Evolutionary conservation across 768 basidiomycete species (phyloP).

Genomic region (Naganishia onofrii): DNA sequence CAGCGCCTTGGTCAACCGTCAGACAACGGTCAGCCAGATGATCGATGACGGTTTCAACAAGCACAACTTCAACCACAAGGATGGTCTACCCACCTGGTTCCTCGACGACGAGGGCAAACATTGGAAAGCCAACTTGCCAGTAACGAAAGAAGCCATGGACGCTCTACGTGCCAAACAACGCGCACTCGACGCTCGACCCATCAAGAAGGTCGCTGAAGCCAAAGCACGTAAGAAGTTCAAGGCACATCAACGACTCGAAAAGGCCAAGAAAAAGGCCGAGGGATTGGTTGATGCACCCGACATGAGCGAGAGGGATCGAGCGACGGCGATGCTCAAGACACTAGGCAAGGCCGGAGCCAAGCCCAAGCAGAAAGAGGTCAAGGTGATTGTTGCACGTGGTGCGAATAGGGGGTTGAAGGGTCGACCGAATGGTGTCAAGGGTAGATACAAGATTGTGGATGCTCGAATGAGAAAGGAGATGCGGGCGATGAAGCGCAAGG

Average conservation of each 20-base stretch:
- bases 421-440: constrained; percentile 91
- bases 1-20: constrained; percentile 81
- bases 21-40: constrained; percentile 80
- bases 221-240: constrained; percentile 95
- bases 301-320: constrained; percentile 92
- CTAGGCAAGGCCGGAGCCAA: constrained; percentile 60
- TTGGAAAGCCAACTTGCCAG: constrained; percentile 91
- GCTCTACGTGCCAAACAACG: constrained; percentile 84
- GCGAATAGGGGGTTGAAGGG: constrained; percentile 84
- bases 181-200: constrained; percentile 90
- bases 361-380: constrained; percentile 63
- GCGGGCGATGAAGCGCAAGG: constrained; percentile 36
- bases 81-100: constrained; percentile 92
- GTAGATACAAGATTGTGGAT: constrained; percentile 91
- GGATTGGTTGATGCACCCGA: constrained; percentile 74
- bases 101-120: constrained; percentile 90
- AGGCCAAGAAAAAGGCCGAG: constrained; percentile 93
- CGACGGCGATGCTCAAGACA: constrained; percentile 84
- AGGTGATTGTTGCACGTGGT: constrained; percentile 89
- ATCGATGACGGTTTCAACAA: constrained; percentile 95
- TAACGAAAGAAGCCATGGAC: constrained; percentile 90
- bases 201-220: constrained; percentile 98
- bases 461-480: constrained; percentile 70
- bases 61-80: constrained; percentile 85
- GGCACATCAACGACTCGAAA: constrained; percentile 77